phyloP scores from a whole-genome alignment of 768 basidiomycete genomes.

The Lanmaoa rubissima region DNA sequence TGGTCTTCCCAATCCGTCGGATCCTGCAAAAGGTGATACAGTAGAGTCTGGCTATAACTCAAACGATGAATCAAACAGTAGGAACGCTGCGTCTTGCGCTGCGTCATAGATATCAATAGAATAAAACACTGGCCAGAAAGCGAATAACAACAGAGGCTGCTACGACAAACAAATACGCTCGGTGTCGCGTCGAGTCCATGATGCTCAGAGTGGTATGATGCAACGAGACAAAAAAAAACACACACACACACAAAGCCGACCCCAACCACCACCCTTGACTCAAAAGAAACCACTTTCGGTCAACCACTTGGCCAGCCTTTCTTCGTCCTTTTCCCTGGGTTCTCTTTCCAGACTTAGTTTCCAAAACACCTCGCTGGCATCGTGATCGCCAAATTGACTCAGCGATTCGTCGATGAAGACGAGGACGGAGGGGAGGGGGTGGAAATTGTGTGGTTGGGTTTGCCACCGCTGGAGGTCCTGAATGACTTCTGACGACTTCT shows the following conservation, averaged over 20 bases:
- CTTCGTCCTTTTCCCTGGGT: slow-evolving; percentile 54
- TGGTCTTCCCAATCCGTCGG: too few species aligned
- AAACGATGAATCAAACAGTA: background rate
- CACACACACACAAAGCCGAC: background rate
- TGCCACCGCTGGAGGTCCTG: slow-evolving; percentile 60
- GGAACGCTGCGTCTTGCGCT: background rate
- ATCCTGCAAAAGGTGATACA: too few species aligned
- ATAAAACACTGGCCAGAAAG: slow-evolving; percentile 2
- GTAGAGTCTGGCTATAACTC: too few species aligned
- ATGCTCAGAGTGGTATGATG: background rate
- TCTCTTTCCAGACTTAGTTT: slow-evolving; percentile 49
- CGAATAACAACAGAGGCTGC: background rate
- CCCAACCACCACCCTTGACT: background rate
- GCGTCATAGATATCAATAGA: slow-evolving; percentile 9
- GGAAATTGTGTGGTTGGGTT: slow-evolving; percentile 53
- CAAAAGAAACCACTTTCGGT: slow-evolving; percentile 40
- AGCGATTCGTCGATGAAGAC: slow-evolving; percentile 44
- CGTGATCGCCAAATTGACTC: slow-evolving; percentile 33
- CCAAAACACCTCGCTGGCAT: slow-evolving; percentile 39
- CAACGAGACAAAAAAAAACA: background rate
- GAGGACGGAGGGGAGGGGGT: slow-evolving; percentile 41
- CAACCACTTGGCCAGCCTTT: slow-evolving; percentile 42
- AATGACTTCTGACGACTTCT: slow-evolving; percentile 52
- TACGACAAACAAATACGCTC: background rate
- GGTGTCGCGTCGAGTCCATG: slow-evolving; percentile 3